These are phyloP conservation scores for Lasiosphaeriaceae sp. DNA, from an alignment of 495 filamentous ascomycete genomes.

Conservation along the genomic window DNA sequence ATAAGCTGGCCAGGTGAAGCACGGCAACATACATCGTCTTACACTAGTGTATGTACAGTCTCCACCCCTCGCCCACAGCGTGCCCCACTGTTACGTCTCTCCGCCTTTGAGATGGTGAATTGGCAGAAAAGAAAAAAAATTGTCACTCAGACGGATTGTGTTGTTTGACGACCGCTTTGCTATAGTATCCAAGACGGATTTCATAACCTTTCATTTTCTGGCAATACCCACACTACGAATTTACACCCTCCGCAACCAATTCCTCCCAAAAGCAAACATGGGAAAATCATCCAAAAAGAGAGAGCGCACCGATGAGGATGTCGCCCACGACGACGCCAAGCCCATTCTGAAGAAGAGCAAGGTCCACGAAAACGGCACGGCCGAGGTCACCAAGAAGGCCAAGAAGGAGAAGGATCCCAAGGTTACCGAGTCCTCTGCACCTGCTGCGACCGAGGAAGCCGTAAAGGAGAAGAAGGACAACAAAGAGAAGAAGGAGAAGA, in stretches of 20 bases:
- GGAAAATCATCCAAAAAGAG: constrained; percentile 32
- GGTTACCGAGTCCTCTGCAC: no score
- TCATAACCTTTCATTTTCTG: not conserved
- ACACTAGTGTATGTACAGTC: no score
- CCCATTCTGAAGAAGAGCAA: constrained; percentile 33
- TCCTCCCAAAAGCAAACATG: constrained; percentile 10
- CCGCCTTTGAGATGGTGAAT: constrained; percentile 1
- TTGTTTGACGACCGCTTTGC: not conserved
- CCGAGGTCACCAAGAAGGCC: constrained; percentile 39
- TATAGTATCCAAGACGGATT: not conserved
- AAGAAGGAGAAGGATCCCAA: constrained; percentile 37
- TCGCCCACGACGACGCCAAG: constrained; percentile 10
- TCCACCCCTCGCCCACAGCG: constrained; percentile 1
- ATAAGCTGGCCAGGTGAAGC: no score
- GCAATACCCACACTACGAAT: not conserved
- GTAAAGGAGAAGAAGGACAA: constrained; percentile 17
- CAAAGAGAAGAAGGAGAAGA: constrained; percentile 35
- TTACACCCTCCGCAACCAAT: not conserved
- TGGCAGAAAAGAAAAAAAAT: constrained; percentile 17
- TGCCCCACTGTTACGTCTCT: not conserved
- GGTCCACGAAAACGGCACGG: constrained; percentile 26
- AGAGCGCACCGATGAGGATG: constrained; percentile 30
- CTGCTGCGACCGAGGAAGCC: constrained; percentile 18
- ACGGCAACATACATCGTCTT: no score
- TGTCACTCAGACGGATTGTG: no score